phyloP scores from a whole-genome alignment of 2,329 filamentous ascomycete genomes.

The Akanthomyces muscarius region DNA sequence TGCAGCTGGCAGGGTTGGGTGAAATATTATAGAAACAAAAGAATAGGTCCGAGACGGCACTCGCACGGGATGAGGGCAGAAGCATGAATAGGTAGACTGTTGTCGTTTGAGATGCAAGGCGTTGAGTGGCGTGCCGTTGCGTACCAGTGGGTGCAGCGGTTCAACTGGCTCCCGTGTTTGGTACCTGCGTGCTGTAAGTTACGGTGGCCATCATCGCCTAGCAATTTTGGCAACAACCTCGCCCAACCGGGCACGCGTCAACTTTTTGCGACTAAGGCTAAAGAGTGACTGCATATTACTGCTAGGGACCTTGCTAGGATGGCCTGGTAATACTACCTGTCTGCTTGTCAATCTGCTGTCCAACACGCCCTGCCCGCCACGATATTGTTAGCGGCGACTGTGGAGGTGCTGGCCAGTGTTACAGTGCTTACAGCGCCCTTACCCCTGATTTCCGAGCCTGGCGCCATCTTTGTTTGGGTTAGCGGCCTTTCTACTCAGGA shows the following conservation, averaged over 20 bases:
- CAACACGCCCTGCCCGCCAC: background rate
- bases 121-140: constrained; percentile 3
- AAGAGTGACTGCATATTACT: too few relatives aligned
- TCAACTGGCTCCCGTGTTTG: constrained; percentile 6
- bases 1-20: background rate
- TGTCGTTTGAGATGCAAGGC: constrained; percentile 10
- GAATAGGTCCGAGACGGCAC: background rate
- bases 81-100: background rate
- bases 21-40: background rate
- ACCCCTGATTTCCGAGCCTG: constrained; percentile 10
- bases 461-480: background rate
- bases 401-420: background rate
- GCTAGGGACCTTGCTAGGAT: too few relatives aligned
- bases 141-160: background rate
- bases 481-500: background rate
- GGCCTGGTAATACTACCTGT: too few relatives aligned
- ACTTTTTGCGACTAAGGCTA: background rate
- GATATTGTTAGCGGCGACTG: constrained; percentile 6
- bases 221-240: background rate
- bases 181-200: background rate
- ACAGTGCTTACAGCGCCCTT: background rate
- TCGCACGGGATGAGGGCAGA: background rate
- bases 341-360: background rate
- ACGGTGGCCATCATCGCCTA: too few relatives aligned
- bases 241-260: background rate